These are phyloP conservation scores for Phytophthora sp. DNA, from an alignment of 352 stramenopile genomes.

Conservation along the genomic window DNA sequence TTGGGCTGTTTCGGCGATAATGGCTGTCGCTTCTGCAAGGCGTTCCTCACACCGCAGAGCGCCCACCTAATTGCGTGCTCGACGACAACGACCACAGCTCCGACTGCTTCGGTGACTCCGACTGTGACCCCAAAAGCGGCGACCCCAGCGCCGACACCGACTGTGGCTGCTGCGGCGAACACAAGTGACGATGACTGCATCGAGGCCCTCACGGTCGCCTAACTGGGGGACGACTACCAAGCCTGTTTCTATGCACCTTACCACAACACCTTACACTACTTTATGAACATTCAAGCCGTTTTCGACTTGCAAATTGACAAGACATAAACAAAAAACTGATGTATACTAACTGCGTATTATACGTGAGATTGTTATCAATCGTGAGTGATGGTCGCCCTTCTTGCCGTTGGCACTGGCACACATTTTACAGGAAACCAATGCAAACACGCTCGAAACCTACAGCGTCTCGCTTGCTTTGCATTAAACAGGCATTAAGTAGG, in stretches of 20 bases:
- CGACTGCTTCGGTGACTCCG: conserved; percentile 14
- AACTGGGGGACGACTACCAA: neutral
- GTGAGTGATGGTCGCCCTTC: conserved; percentile 14
- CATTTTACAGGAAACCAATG: neutral
- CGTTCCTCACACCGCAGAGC: conserved; percentile 31
- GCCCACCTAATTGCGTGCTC: conserved; percentile 31
- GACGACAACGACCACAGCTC: neutral
- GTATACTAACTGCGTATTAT: too few relatives aligned
- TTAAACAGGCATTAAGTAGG: conserved; percentile 19
- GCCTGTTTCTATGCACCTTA: neutral
- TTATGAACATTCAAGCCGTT: conserved; percentile 10
- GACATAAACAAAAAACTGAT: neutral
- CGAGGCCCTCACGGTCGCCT: conserved; percentile 20
- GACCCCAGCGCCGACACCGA: neutral
- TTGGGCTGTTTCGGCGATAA: conserved; percentile 39
- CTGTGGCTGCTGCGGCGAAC: neutral
- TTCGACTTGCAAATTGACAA: conserved; percentile 16
- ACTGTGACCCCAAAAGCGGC: conserved; percentile 1
- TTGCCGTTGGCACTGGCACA: neutral
- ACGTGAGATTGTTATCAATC: too few relatives aligned
- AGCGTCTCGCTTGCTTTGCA: neutral
- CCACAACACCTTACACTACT: conserved; percentile 6
- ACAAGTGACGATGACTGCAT: conserved; percentile 24
- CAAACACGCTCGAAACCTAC: neutral
- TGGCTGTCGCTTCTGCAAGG: conserved; percentile 39